Evolutionary conservation across 306 rosid genomes (phyloP).

Genomic region (Notholithocarpus densiflorus): DNA sequence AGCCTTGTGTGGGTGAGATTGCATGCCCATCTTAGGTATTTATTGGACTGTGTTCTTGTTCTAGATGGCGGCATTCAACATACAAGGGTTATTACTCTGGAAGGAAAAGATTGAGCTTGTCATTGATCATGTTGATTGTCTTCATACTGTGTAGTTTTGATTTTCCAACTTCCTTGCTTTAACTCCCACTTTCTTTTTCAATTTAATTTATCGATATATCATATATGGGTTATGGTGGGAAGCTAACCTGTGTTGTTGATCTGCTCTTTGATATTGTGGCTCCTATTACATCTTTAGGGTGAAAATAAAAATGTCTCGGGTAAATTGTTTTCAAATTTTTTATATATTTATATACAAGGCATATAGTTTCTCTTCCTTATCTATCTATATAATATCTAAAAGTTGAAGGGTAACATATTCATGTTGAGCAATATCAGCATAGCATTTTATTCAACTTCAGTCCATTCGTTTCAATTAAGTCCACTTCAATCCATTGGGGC

Average conservation of each 20-base stretch:
- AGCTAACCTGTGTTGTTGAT: neutral
- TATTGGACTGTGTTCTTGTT: slow-evolving; percentile 20
- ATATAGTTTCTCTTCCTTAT: neutral
- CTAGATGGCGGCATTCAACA: slow-evolving; percentile 99
- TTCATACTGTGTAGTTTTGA: neutral
- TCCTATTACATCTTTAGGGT: neutral
- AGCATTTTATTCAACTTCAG: too few species aligned
- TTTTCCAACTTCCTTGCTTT: too few species aligned
- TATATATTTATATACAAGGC: slow-evolving; percentile 7
- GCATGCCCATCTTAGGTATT: too few species aligned
- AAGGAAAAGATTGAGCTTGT: slow-evolving; percentile 88
- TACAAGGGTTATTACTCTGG: slow-evolving; percentile 94
- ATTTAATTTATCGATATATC: too few species aligned
- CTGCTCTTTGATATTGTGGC: neutral
- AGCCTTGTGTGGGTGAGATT: too few species aligned
- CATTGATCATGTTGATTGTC: slow-evolving; percentile 77
- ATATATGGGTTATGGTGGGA: too few species aligned
- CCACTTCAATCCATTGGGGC: too few species aligned
- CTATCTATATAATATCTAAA: too few species aligned
- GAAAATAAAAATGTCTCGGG: neutral
- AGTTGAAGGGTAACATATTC: too few species aligned
- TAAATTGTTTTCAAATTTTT: slow-evolving; percentile 7
- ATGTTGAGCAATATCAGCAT: too few species aligned
- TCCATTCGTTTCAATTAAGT: too few species aligned
- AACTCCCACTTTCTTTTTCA: too few species aligned